These are phyloP conservation scores for Candolleomyces aberdarensis DNA, from an alignment of 768 basidiomycete species.

Conservation along the genomic window DNA sequence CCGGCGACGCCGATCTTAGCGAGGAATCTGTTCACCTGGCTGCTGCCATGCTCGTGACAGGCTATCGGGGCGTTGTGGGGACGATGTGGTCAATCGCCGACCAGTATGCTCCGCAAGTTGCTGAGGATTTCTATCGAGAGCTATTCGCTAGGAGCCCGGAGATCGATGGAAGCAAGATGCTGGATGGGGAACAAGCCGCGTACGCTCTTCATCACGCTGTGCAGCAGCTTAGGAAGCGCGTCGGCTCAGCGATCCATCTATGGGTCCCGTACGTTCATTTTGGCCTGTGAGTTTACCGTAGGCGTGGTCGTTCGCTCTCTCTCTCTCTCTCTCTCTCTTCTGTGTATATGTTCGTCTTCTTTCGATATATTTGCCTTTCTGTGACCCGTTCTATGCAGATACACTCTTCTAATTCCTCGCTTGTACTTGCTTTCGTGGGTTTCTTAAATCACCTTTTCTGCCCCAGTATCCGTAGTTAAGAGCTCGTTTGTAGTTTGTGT, in stretches of 20 bases:
- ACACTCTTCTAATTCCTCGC: too few relatives aligned
- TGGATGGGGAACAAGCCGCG: not conserved
- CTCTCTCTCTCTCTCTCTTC: too few relatives aligned
- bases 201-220: constrained; percentile 3
- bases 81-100: constrained; percentile 37
- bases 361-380: too few relatives aligned
- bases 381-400: too few relatives aligned
- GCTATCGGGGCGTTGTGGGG: constrained; percentile 28
- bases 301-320: too few relatives aligned
- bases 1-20: constrained; percentile 19
- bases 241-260: not conserved
- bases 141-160: not conserved
- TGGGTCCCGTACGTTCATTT: constrained; percentile 5
- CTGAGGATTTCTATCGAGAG: constrained; percentile 6
- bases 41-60: constrained; percentile 33
- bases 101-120: constrained; percentile 9
- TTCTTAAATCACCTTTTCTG: too few relatives aligned
- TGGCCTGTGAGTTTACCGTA: not conserved
- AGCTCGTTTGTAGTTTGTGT: too few relatives aligned
- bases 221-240: not conserved
- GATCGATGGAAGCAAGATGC: not conserved
- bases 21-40: constrained; percentile 33
- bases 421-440: too few relatives aligned
- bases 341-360: too few relatives aligned
- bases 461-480: too few relatives aligned